Conservation (phyloP, 257 asterid species). For the Solanum lignicaule region DNA sequence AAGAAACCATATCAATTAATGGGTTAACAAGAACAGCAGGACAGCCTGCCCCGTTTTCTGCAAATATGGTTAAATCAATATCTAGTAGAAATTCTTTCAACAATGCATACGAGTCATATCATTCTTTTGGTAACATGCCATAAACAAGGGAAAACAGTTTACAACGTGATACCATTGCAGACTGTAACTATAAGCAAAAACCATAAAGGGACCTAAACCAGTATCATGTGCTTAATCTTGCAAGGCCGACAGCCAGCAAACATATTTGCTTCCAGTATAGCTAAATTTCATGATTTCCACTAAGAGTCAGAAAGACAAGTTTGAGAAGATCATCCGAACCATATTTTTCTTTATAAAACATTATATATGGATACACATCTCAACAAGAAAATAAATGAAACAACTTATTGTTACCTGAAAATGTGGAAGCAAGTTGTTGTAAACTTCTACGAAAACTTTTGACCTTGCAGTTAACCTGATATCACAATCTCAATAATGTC, state of each 20-base stretch:
- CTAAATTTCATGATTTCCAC: not conserved
- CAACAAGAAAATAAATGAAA: not conserved
- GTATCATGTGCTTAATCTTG: not conserved
- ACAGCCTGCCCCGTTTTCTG: not conserved
- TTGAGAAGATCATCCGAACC: not conserved
- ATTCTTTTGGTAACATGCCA: not conserved
- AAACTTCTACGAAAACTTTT: constrained; percentile 38
- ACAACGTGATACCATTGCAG: not conserved
- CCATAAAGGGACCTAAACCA: not conserved
- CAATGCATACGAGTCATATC: not conserved
- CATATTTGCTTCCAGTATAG: not conserved
- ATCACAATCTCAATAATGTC: constrained; percentile 2
- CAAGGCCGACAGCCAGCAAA: not conserved
- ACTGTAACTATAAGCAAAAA: not conserved
- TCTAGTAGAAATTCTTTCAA: not conserved
- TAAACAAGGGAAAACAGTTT: not conserved
- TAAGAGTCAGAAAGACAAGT: not conserved
- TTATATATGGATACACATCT: not conserved
- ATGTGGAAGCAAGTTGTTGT: constrained; percentile 45
- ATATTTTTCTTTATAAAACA: not conserved
- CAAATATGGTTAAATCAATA: not conserved
- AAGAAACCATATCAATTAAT: not conserved
- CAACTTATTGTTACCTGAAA: constrained; percentile 49
- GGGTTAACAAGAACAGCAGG: not conserved
- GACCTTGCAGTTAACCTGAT: constrained; percentile 65